Percentiles rank a stretch among this genome's conserved stretches.
phyloP scores from a whole-genome alignment of 2,329 filamentous ascomycete species.

The Colletotrichum orchidophilum region DNA sequence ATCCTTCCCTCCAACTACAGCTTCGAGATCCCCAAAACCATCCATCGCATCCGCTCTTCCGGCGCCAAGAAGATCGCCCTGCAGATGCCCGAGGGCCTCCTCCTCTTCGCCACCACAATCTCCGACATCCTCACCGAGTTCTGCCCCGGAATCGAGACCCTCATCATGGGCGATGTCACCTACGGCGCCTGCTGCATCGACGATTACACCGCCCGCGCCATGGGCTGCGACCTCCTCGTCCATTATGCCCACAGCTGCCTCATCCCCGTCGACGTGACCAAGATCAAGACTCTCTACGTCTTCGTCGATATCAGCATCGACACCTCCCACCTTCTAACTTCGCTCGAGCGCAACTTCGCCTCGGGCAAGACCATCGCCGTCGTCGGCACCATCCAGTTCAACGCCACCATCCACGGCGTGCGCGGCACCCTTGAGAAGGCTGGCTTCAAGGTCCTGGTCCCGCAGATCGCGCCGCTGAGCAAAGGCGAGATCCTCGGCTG shows the following conservation, averaged over 20 bases:
- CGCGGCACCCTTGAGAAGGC: constrained; percentile 80
- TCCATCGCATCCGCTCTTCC: constrained; percentile 87
- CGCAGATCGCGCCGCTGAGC: constrained; percentile 90
- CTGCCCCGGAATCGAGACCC: constrained; percentile 87
- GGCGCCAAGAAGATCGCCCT: constrained; percentile 85
- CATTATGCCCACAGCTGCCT: constrained; percentile 98
- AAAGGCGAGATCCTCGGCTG: constrained; percentile 98
- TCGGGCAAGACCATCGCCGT: constrained; percentile 88
- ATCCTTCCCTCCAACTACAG: constrained; percentile 96
- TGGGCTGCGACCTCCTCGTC: constrained; percentile 93
- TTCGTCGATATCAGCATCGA: constrained; percentile 99
- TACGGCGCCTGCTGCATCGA: constrained; percentile 99
- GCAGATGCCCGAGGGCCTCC: constrained; percentile 96
- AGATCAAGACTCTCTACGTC: constrained; percentile 96
- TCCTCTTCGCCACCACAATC: constrained; percentile 96
- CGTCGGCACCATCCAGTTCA: constrained; percentile 98
- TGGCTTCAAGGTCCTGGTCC: constrained; percentile 86
- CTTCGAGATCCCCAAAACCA: constrained; percentile 98
- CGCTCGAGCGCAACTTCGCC: constrained; percentile 87
- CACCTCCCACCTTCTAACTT: constrained; percentile 84
- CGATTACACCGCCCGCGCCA: constrained; percentile 93
- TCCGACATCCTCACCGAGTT: constrained; percentile 96
- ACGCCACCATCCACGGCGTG: constrained; percentile 92
- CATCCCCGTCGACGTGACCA: constrained; percentile 94
- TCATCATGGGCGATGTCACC: constrained; percentile 99